phyloP scores from a whole-genome alignment of 805 yeast species.

The Allodekkera sacchari region DNA sequence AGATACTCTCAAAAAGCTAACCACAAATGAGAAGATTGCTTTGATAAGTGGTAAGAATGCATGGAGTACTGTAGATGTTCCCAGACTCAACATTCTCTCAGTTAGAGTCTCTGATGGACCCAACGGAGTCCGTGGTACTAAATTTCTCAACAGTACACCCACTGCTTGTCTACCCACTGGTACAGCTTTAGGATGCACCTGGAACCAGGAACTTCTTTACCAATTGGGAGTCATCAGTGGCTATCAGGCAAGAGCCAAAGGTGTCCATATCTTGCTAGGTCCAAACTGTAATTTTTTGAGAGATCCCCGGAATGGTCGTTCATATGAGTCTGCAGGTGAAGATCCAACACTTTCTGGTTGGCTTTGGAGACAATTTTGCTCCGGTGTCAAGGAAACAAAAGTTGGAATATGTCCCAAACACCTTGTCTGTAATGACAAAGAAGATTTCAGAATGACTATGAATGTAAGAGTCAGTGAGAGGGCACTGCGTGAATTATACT shows the following conservation, averaged over 20 bases:
- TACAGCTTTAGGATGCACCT: constrained; percentile 51
- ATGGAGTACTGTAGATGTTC: constrained; percentile 30
- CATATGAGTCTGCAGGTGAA: constrained; percentile 55
- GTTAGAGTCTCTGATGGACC: constrained; percentile 52
- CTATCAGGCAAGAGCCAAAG: constrained; percentile 44
- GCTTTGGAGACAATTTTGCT: constrained; percentile 27
- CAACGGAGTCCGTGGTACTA: constrained; percentile 55
- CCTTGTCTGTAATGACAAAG: constrained; percentile 36
- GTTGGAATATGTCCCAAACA: constrained; percentile 36
- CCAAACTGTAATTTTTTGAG: constrained; percentile 48
- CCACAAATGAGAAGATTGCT: not conserved
- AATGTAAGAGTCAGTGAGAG: constrained; percentile 32
- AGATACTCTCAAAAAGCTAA: not conserved
- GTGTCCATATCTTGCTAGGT: constrained; percentile 42
- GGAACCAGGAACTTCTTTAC: constrained; percentile 39
- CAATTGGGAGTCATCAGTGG: constrained; percentile 47
- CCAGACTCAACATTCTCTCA: constrained; percentile 34
- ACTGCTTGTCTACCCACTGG: constrained; percentile 57
- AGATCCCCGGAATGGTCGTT: constrained; percentile 54
- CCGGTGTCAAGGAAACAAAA: constrained; percentile 31
- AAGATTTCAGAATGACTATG: constrained; percentile 28
- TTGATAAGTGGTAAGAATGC: constrained; percentile 16
- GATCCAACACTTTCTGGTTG: constrained; percentile 35
- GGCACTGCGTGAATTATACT: constrained; percentile 36
- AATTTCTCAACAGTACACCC: constrained; percentile 41